Conservation (phyloP, 768 basidiomycete genomes). For the Mycena capillaripes region DNA sequence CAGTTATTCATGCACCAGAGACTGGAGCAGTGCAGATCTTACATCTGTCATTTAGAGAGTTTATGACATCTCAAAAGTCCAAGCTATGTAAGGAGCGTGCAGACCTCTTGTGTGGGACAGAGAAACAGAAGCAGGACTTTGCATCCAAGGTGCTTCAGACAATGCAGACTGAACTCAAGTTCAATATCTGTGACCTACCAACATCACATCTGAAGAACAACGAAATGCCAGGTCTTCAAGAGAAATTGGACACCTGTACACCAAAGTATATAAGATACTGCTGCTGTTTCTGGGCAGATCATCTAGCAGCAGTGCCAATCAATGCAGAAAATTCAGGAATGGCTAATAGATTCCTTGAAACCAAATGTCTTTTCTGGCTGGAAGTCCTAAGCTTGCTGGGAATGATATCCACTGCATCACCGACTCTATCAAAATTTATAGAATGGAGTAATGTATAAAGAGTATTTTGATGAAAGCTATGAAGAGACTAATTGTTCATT, state of each 20-base stretch:
- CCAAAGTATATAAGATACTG: conserved; percentile 8
- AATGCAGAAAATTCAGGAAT: background rate
- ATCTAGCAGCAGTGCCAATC: background rate
- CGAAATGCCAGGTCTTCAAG: conserved; percentile 1
- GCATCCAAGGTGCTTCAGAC: conserved; percentile 2
- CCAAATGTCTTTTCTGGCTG: conserved; percentile 19
- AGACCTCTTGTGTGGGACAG: conserved; percentile 12
- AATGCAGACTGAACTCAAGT: conserved; percentile 5
- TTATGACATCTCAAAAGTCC: conserved; percentile 6
- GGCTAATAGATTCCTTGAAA: background rate
- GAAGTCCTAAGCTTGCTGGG: conserved; percentile 16
- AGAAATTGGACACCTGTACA: conserved; percentile 1
- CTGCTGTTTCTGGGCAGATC: conserved; percentile 13
- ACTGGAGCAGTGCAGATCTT: too few species aligned
- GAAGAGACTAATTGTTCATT: background rate
- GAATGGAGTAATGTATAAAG: conserved; percentile 12
- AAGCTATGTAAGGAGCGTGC: background rate
- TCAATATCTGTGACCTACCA: conserved; percentile 14
- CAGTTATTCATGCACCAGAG: too few species aligned
- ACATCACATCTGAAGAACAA: background rate
- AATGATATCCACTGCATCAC: background rate
- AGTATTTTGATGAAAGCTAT: background rate
- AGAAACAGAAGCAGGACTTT: background rate
- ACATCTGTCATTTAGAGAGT: too few species aligned
- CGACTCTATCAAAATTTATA: background rate